Base-by-base conservation (phyloP, 2,329 filamentous ascomycete species). In the Leptoxyphium fumago region DNA sequence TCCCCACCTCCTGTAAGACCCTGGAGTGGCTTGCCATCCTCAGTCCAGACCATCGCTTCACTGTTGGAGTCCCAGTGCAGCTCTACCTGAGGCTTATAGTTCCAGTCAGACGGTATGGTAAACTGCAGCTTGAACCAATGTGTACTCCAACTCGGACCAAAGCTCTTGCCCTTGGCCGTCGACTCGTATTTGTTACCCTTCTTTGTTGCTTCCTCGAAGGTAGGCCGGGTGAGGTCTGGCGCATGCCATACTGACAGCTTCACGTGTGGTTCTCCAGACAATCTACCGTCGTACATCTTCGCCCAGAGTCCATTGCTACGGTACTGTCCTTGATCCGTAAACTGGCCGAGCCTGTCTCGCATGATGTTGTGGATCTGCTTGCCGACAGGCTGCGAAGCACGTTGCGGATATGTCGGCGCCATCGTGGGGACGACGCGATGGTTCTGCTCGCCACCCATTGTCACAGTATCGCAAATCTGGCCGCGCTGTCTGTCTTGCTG, bases 51-150 rank as follows among this genome's bases (percentile, higher is more conserved):
- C 63, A 96, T 68, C n/a, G 84, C 91, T 66, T 98, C 91, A 54
- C 87, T 94, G 67, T 85, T 82, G 32, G 83, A 82, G 65, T 98
- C 89, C 89, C 91, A 98, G 56, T 94, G 87, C 46, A 96, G 79
- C 64, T 96, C 88, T n/a, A 98, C 72, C 40, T 83, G 79, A 52
- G 88, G 78, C 55, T 91, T 85, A 50, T 86, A 67, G 21, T 64
- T 67, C 55, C 95, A 74, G 10, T 84, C 68, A 44, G 76, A 60
- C 7, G 91, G 89, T 11, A 96, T 74, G 4, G 76, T 84, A 49
- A 98, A 67, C 45, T 80, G 69, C 45, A 95, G 76, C 55, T 80
- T 84, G 74, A 98, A 94, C 91, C 91, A 98, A 63, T 96, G 91
- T 8, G 91, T 98, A 1, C 87, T 83, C 91, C 91, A 98, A 30